These are phyloP conservation scores for Zangia roseola DNA, from an alignment of 768 basidiomycete genomes.

Conservation along the genomic window DNA sequence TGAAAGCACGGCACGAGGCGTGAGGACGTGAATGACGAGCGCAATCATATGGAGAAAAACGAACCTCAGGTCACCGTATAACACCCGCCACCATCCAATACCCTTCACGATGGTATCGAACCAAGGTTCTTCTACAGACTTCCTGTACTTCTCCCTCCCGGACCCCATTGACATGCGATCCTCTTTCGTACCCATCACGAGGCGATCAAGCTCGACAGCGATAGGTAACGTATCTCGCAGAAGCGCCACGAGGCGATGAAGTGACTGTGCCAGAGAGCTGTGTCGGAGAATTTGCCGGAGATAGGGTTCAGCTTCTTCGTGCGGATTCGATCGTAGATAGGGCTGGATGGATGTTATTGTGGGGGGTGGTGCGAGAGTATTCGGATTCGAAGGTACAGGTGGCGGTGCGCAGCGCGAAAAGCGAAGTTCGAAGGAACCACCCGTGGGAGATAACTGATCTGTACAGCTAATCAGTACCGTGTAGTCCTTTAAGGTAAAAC, in stretches of 20 bases:
- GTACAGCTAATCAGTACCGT: constrained; percentile 76
- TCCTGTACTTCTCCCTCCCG: constrained; percentile 16
- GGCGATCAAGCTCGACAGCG: constrained; percentile 61
- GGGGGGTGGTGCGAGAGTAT: constrained; percentile 25
- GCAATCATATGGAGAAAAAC: constrained; percentile 6
- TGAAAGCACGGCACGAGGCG: constrained; percentile 21
- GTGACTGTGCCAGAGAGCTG: constrained; percentile 60
- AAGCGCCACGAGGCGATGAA: constrained; percentile 65
- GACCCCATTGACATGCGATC: constrained; percentile 10
- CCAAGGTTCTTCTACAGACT: constrained; percentile 23
- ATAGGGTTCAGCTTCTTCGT: constrained; percentile 74
- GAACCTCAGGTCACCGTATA: constrained; percentile 68
- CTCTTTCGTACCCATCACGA: constrained; percentile 39
- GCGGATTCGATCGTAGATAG: constrained; percentile 55
- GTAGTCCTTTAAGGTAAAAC: constrained; percentile 51
- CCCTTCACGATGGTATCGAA: constrained; percentile 77
- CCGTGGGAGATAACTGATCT: constrained; percentile 66
- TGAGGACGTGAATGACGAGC: not conserved
- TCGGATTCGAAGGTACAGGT: constrained; percentile 6
- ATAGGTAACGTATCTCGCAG: constrained; percentile 79
- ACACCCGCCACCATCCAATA: constrained; percentile 77
- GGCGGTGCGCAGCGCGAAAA: constrained; percentile 52
- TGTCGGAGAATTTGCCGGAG: constrained; percentile 71
- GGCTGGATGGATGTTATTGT: constrained; percentile 32
- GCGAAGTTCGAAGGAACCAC: constrained; percentile 70